Percentiles rank a stretch among this genome's conserved stretches.
Conservation (phyloP, 352 stramenopile species). For the Halophytophthora batemanensis region DNA sequence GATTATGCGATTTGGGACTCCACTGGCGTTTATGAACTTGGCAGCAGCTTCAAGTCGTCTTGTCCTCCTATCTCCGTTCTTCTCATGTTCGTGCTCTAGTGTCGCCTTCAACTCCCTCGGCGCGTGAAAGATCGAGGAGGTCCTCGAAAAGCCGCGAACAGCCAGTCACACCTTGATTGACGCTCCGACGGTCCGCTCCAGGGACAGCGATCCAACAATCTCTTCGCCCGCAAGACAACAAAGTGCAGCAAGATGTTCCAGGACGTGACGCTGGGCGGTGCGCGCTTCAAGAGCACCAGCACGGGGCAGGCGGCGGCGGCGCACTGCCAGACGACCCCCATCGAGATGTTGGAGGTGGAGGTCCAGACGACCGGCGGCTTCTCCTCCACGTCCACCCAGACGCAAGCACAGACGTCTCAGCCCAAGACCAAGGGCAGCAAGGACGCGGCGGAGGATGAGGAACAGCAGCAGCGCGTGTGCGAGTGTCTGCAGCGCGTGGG, state of each 20-base stretch:
- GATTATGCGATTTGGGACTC: too few relatives aligned
- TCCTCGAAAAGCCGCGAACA: too few relatives aligned
- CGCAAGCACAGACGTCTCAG: slow-evolving; percentile 25
- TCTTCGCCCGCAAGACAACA: too few relatives aligned
- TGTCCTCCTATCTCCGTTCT: too few relatives aligned
- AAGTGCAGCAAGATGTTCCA: slow-evolving; percentile 65
- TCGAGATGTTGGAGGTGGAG: slow-evolving; percentile 36
- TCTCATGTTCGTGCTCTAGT: too few relatives aligned
- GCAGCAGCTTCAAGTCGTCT: too few relatives aligned
- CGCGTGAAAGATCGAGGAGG: too few relatives aligned
- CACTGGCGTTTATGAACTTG: too few relatives aligned
- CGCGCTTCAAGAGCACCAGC: slow-evolving; percentile 55
- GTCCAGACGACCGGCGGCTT: slow-evolving; percentile 37
- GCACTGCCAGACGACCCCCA: slow-evolving; percentile 24
- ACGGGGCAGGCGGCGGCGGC: slow-evolving; percentile 30
- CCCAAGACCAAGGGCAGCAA: slow-evolving; percentile 24
- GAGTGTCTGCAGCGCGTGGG: slow-evolving; percentile 46
- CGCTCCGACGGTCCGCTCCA: too few relatives aligned
- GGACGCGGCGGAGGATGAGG: slow-evolving; percentile 31
- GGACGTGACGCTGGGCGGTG: slow-evolving; percentile 45
- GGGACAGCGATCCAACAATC: too few relatives aligned
- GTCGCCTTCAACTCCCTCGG: too few relatives aligned
- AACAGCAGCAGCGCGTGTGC: slow-evolving; percentile 26
- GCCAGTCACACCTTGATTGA: too few relatives aligned
- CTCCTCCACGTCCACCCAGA: slow-evolving; percentile 42